phyloP scores from a whole-genome alignment of 2,329 filamentous ascomycete species.

The Fusarium bactridioides region DNA sequence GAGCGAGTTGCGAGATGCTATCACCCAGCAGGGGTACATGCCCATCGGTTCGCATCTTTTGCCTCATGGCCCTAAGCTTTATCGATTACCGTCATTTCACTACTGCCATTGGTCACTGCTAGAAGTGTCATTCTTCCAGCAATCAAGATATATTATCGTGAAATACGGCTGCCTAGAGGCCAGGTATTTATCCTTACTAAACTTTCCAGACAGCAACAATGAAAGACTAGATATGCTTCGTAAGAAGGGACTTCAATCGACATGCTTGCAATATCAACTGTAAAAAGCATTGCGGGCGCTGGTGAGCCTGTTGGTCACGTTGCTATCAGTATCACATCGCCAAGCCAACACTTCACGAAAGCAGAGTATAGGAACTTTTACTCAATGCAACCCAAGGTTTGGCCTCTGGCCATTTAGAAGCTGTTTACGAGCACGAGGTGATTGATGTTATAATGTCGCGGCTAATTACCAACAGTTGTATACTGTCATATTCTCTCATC shows the following conservation, averaged over 20 bases:
- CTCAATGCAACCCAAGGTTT: background rate
- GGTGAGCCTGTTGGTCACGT: background rate
- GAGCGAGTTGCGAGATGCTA: background rate
- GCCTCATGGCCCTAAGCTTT: background rate
- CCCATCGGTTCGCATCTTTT: background rate
- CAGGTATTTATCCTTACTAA: background rate
- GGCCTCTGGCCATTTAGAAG: background rate
- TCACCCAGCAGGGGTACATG: background rate
- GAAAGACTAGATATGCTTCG: background rate
- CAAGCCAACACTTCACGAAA: background rate
- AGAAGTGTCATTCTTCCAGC: background rate
- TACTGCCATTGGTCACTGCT: background rate
- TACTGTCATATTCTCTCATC: background rate
- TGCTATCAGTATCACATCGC: background rate
- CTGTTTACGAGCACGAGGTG: background rate
- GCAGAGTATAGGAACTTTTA: background rate
- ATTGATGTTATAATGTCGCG: background rate
- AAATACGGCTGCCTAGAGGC: background rate
- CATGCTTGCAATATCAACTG: background rate
- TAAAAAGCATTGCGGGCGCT: background rate
- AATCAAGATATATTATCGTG: background rate
- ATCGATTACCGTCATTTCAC: background rate
- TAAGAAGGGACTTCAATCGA: too few relatives aligned
- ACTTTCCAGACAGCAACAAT: background rate
- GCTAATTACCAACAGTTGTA: background rate